Evolutionary conservation across 1,284 basidiomycete species (phyloP).

Genomic region (Microbotryomycetes sp.): DNA sequence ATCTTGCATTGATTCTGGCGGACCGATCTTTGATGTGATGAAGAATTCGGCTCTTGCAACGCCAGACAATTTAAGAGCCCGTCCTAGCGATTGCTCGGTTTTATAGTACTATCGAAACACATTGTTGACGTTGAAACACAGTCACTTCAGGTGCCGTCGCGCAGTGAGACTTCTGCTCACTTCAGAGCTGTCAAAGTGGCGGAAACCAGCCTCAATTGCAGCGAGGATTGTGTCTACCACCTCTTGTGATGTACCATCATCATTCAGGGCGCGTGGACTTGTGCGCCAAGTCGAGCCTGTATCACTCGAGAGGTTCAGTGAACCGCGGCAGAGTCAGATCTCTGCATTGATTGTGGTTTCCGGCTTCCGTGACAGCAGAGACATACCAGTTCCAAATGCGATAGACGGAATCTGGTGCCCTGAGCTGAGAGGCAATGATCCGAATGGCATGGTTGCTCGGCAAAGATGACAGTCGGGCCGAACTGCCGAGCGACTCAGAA

Average conservation of each 20-base stretch:
- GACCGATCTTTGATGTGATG: constrained; percentile 39
- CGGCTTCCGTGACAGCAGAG: constrained; percentile 52
- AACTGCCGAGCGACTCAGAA: neutral
- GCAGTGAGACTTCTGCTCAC: too few relatives aligned
- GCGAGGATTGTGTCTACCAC: constrained; percentile 18
- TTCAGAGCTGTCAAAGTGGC: constrained; percentile 23
- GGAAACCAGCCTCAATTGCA: constrained; percentile 5
- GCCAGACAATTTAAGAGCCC: constrained; percentile 56
- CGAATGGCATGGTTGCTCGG: neutral
- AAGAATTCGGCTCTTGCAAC: constrained; percentile 55
- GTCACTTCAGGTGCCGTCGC: too few relatives aligned
- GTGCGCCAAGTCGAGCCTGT: constrained; percentile 5
- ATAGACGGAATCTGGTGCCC: constrained; percentile 40
- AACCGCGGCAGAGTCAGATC: constrained; percentile 13
- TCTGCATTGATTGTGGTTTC: constrained; percentile 49
- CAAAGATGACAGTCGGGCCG: neutral
- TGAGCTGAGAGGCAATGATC: neutral
- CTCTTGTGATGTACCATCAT: constrained; percentile 2
- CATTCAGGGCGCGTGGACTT: constrained; percentile 2
- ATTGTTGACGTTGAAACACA: too few relatives aligned
- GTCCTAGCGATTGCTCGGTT: constrained; percentile 47
- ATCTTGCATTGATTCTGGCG: constrained; percentile 13
- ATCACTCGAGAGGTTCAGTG: too few relatives aligned
- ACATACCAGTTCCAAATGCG: constrained; percentile 65
- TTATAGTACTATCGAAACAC: constrained; percentile 32